Evolutionary conservation across 495 filamentous ascomycete genomes (phyloP).

Genomic region (Talaromyces liani): DNA sequence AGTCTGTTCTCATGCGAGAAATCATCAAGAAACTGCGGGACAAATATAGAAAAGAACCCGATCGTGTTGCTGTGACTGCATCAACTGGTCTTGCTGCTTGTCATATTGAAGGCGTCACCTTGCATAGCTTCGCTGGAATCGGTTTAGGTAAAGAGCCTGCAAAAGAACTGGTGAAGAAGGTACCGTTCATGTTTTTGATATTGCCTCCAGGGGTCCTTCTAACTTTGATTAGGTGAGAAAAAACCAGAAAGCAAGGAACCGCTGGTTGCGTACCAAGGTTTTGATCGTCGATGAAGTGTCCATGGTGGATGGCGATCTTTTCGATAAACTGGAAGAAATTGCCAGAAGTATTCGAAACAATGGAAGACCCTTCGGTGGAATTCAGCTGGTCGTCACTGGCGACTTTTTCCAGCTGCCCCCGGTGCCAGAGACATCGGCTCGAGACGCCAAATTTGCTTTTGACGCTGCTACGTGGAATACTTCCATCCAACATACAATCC

Average conservation of each 20-base stretch:
- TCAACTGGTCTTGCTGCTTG: constrained; percentile 95
- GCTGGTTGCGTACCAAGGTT: constrained; percentile 82
- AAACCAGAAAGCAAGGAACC: constrained; percentile 77
- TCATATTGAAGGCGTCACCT: constrained; percentile 90
- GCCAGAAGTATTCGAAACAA: constrained; percentile 78
- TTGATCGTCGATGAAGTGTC: constrained; percentile 93
- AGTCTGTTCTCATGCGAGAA: constrained; percentile 88
- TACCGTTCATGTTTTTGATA: constrained; percentile 5
- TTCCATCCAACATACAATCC: constrained; percentile 90
- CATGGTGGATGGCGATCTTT: constrained; percentile 96
- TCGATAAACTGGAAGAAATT: constrained; percentile 90
- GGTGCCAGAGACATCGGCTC: constrained; percentile 66
- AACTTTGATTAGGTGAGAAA: constrained; percentile 53
- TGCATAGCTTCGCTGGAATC: constrained; percentile 95
- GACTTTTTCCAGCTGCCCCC: constrained; percentile 98
- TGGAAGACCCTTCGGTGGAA: constrained; percentile 88
- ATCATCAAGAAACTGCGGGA: constrained; percentile 74
- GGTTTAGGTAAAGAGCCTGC: constrained; percentile 87
- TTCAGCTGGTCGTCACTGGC: constrained; percentile 91
- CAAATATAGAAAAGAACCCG: constrained; percentile 66
- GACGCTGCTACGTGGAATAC: constrained; percentile 87
- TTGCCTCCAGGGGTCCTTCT: constrained; percentile 5
- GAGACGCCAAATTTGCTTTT: constrained; percentile 80
- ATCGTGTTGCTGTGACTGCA: constrained; percentile 84
- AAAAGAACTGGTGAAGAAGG: constrained; percentile 76